Evolutionary conservation across 2,329 filamentous ascomycete species (phyloP).

Genomic region (Thielaviopsis euricoi): DNA sequence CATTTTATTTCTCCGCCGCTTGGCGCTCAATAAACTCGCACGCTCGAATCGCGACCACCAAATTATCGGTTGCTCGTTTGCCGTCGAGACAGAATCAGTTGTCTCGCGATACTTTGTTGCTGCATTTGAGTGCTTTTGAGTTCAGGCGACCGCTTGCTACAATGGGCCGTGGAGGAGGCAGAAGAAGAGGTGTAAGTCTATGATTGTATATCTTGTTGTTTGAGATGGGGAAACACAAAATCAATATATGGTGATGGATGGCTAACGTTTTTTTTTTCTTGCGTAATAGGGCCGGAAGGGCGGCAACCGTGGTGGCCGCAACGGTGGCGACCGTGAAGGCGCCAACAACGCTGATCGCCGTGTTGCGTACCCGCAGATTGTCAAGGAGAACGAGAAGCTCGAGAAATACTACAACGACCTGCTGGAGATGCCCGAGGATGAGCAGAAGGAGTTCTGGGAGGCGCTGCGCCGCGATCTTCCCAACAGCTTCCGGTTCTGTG

Average conservation of each 20-base stretch:
- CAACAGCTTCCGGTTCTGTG: constrained; percentile 95
- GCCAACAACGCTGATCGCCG: constrained; percentile 5
- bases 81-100: neutral
- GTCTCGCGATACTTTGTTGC: neutral
- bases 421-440: constrained; percentile 58
- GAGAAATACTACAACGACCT: constrained; percentile 75
- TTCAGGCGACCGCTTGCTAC: neutral
- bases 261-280: neutral
- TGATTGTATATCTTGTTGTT: too few species aligned
- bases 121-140: neutral
- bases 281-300: constrained; percentile 8
- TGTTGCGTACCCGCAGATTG: constrained; percentile 22
- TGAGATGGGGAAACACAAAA: too few species aligned
- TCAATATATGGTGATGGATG: neutral
- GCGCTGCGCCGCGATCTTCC: constrained; percentile 71
- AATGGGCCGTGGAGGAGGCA: constrained; percentile 11
- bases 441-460: constrained; percentile 70
- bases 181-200: constrained; percentile 12
- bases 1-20: neutral
- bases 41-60: neutral
- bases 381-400: constrained; percentile 69
- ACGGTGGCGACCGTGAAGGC: constrained; percentile 7
- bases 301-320: constrained; percentile 9
- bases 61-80: neutral
- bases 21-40: neutral